phyloP scores from a whole-genome alignment of 108 stramenopile species.

The Cyclotella distinguenda region DNA sequence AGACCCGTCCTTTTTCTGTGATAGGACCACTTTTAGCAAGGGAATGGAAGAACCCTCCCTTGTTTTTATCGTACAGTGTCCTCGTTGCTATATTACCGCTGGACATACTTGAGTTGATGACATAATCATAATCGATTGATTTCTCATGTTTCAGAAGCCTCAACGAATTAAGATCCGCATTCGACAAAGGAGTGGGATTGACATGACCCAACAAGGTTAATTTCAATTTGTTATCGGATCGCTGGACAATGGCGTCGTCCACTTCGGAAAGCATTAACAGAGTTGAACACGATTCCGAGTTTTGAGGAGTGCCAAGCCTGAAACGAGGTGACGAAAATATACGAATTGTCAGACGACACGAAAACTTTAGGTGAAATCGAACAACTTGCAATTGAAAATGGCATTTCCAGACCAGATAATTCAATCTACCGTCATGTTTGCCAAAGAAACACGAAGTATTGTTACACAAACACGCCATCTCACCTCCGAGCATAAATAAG shows the following conservation, averaged over 20 bases:
- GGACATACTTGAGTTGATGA: not conserved
- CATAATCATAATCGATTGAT: not conserved
- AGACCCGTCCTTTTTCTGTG: constrained; percentile 23
- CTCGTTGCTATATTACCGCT: not conserved
- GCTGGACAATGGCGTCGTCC: constrained; percentile 24
- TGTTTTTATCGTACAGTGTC: constrained; percentile 8
- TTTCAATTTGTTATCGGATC: constrained; percentile 19
- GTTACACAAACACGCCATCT: not conserved
- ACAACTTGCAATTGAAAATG: too few species aligned
- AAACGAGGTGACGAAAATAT: too few species aligned
- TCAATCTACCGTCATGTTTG: not conserved
- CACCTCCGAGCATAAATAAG: constrained; percentile 31
- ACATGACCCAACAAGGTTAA: constrained; percentile 41
- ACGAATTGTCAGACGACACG: too few species aligned
- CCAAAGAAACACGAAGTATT: not conserved
- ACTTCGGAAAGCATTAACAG: constrained; percentile 19
- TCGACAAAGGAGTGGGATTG: constrained; percentile 34
- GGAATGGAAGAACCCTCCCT: constrained; percentile 37
- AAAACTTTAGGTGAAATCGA: too few species aligned
- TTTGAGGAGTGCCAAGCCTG: constrained; percentile 33
- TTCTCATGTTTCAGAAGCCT: not conserved
- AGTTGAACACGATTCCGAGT: constrained; percentile 33
- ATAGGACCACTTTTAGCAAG: constrained; percentile 17
- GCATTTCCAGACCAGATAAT: not conserved
- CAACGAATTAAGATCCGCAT: constrained; percentile 4